phyloP scores from a whole-genome alignment of 805 yeast genomes.

The Kodamaea hsintzibuensis region DNA sequence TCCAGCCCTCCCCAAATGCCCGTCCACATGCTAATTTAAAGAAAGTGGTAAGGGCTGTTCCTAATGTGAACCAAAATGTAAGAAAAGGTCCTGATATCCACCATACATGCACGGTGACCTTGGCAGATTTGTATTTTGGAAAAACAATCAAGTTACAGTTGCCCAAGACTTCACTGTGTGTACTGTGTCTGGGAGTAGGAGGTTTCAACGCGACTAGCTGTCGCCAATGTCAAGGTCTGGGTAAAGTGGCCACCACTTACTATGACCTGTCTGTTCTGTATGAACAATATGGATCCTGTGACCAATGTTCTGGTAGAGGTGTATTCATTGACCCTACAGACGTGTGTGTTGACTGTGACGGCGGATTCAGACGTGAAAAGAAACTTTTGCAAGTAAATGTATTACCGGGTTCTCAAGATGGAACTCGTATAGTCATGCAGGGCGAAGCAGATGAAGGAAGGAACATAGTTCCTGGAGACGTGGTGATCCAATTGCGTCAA shows the following conservation, averaged over 20 bases:
- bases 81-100: conserved; percentile 53
- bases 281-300: conserved; percentile 34
- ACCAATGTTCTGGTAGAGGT: conserved; percentile 39
- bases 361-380: conserved; percentile 46
- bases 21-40: conserved; percentile 12
- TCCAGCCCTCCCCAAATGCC: not conserved
- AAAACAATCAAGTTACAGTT: conserved; percentile 55
- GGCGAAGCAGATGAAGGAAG: conserved; percentile 68
- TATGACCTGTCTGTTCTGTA: conserved; percentile 45
- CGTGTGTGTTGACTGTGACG: conserved; percentile 25
- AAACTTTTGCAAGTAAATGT: conserved; percentile 54
- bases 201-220: conserved; percentile 39
- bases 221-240: conserved; percentile 45
- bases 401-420: conserved; percentile 55
- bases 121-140: conserved; percentile 61
- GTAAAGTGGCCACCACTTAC: conserved; percentile 45
- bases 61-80: conserved; percentile 14
- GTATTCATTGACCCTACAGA: conserved; percentile 21
- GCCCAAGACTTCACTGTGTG: conserved; percentile 51
- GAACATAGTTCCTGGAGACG: conserved; percentile 64
- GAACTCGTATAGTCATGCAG: conserved; percentile 52
- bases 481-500: conserved; percentile 54
- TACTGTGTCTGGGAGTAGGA: conserved; percentile 54
- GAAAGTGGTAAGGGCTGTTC: conserved; percentile 19
- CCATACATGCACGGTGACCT: conserved; percentile 52